Evolutionary conservation across 805 yeast genomes (phyloP), one percentile per base, ranked within the genome.

Genomic region (Metschnikowia shivogae): DNA sequence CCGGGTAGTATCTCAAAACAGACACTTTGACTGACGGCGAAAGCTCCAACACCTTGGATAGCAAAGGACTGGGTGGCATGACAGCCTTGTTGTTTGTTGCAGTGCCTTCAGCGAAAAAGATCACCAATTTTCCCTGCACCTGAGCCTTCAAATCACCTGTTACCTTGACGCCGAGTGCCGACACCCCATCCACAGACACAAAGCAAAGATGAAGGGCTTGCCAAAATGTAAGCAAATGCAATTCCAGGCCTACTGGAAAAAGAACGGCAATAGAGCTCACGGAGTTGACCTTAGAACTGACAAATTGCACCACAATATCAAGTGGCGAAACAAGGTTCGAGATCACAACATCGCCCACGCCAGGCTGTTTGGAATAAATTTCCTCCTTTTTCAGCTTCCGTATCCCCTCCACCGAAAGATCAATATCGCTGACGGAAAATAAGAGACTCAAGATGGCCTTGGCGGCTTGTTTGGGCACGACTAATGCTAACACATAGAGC

Each of bases 21-120:
- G 74, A 41, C 0, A 73, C 63, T 44, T 68, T 72, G 46, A 64
- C 50, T 0, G 46, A 42, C 8, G 10, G 6, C 8, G 40, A 35
- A 42, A 33, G 43, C 36, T 31, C 42, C 19, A 48, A 27, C 36
- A 31, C 36, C 5, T 29, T 28, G 20, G 38, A 41, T 3, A 14
- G 6, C n/a, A 17, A 14, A 34, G 42, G 46, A 7, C 68, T 66
- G 44, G 86, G 76, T 3, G 88, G 80, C 49, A 90, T 70, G 1
- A 90, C 59, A 0, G 89, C 81, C 49, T 82, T 81, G 41, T 95
- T 93, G 59, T 90, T 92, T 0, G 96, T 80, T 0, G 96, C 74
- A 0, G 96, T 86, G 0, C 96, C 96, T 58, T 89, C 97, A 3
- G 83, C 72, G 46, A 89, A 80, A 19, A 85, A 53, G 42, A 75